Base-by-base conservation (phyloP, 257 asterid species). In the Nicotiana noctiflora region DNA sequence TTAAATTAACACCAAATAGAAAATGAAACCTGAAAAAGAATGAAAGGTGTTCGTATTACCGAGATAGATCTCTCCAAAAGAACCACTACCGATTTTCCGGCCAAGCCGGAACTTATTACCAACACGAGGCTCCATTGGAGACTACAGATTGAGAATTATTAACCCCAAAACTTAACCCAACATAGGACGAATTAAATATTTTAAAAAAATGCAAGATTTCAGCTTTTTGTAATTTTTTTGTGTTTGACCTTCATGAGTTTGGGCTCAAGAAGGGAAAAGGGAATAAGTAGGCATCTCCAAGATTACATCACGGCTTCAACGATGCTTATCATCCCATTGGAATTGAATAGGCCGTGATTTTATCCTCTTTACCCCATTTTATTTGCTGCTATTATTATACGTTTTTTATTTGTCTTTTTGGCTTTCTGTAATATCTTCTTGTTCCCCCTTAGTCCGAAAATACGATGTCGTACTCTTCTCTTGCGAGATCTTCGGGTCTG, bases 51-150 rank as follows among this genome's bases (percentile, higher is more conserved):
- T 74, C 21, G 49, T 14, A 23, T 40, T 74, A 74, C 61, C 79
- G 70, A 86, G 76, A 79, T 91, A 87, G 86, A 91, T 91, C 88
- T 91, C 93, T 60, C 93, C 95, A 81, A 91, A 91, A 19, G 95
- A 91, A 77, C 95, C 95, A 63, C 92, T 87, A 76, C 95, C 95
- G 68, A 91, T 91, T 85, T 91, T 91, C 82, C 93, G 84, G 23
- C 95, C 95, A 74, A 91, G 63, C 44, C 93, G 89, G 62, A 83
- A 91, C 87, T 85, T 91, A 77, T 88, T 89, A 72, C 93, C 95
- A 82, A 91, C 91, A 25, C 92, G 93, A 83, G 92, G 92, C 88
- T 91, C 95, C 95, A 91, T 91, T 64, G 52, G 84, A 70, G 59
- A 46, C 37, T 44, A 84, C 32, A 66, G 44, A 63, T 62, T 34